Evolutionary conservation across 1,284 basidiomycete species (phyloP).

Genomic region (Tremellales sp.): DNA sequence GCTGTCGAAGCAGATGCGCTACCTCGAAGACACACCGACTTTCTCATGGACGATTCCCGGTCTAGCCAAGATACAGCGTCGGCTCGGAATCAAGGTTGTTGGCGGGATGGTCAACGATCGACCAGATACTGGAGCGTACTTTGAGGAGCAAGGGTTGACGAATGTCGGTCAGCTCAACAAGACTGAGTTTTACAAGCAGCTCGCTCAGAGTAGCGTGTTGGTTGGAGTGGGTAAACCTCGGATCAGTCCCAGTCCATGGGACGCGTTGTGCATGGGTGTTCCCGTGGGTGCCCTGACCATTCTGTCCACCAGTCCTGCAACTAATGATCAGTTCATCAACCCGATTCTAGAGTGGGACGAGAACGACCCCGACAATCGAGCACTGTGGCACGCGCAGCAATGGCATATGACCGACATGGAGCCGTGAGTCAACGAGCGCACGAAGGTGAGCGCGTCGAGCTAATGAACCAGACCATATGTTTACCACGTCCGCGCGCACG

Average conservation of each 20-base stretch:
- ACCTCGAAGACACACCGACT: constrained; percentile 22
- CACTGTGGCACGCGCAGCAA: constrained; percentile 47
- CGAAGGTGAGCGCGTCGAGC: too few species aligned
- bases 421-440: too few species aligned
- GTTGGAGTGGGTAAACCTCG: constrained; percentile 34
- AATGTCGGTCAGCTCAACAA: constrained; percentile 32
- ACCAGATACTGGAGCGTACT: constrained; percentile 4
- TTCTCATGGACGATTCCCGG: constrained; percentile 32
- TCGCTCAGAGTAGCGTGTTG: constrained; percentile 24
- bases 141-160: constrained; percentile 17
- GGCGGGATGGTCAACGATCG: constrained; percentile 30
- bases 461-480: constrained; percentile 49
- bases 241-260: constrained; percentile 34
- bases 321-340: constrained; percentile 48
- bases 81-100: constrained; percentile 21
- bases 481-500: constrained; percentile 43
- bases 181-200: constrained; percentile 26
- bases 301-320: neutral
- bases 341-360: constrained; percentile 46
- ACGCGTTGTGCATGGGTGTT: constrained; percentile 36
- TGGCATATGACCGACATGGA: constrained; percentile 36
- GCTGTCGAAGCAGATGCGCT: constrained; percentile 41
- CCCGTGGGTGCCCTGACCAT: constrained; percentile 22
- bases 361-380: constrained; percentile 35
- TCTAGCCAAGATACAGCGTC: constrained; percentile 12